Evolutionary conservation across 2,329 filamentous ascomycete genomes (phyloP), one percentile per base, ranked within the genome.

Genomic region (Exophiala dermatitidis): DNA sequence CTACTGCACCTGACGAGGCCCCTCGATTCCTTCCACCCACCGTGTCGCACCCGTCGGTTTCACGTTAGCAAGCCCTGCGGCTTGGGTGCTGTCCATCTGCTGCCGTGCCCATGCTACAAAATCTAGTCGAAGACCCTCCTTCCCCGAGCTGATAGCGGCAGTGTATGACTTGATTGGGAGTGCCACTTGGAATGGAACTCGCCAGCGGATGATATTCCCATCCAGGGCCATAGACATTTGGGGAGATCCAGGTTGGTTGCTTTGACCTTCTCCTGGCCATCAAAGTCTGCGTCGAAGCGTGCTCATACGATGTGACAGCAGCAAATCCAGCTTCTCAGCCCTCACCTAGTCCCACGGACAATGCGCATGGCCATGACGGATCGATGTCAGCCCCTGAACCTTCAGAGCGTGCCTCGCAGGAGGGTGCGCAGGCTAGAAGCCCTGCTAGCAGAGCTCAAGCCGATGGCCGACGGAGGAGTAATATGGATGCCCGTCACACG

Each of bases 361-460:
- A 61, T 61, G 59, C 55, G 36, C 48, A 57, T 49, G 51, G 53
- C 50, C 37, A 58, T 59, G 52, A 53, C 50, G 38, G 55, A 53
- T 34, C 53, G 56, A 61, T 61, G 59, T 61, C 59, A 41, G 48
- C 54, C 49, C 46, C 52, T 52, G 56, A 54, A 53, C 45, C 42
- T 58, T 36, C 50, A 53, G 47, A 56, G 49, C 46, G 46, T 44
- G 52, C 45, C 47, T 56, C 53, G 12, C 52, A 55, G 51, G 53
- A 40, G 48, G 34, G 46, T 41, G 50, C 50, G 40, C 48, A 32
- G 43, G 45, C 44, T 45, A 32, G 28, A 45, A 38, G 40, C 45
- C 43, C 57, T 19, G 29, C 48, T 36, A 31, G 37, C 33, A 36
- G 31, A 32, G 36, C 42, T 48, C n/a, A 46, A 26, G 8, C 29